phyloP scores from a whole-genome alignment of 108 stramenopile genomes.

The Skeletonema menzelii region DNA sequence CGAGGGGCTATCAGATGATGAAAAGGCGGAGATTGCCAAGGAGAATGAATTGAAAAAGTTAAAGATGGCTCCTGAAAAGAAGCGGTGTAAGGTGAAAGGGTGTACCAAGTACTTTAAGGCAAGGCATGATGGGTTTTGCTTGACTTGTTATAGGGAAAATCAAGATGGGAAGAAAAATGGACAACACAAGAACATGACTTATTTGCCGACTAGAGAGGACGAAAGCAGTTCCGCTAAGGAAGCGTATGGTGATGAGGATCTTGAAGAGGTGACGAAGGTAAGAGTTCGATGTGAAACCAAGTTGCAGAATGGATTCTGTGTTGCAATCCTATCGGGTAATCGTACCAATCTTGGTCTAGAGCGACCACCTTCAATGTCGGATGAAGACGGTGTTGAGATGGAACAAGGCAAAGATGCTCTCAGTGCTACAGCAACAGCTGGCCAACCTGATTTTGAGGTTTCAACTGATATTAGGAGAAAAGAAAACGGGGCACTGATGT shows the following conservation, averaged over 20 bases:
- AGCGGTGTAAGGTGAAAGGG: not conserved
- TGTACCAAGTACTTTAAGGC: not conserved
- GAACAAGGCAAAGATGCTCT: not conserved
- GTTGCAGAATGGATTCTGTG: constrained; percentile 16
- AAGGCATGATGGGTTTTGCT: not conserved
- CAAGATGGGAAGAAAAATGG: not conserved
- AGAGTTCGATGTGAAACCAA: not conserved
- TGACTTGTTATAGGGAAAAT: not conserved
- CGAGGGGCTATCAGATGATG: not conserved
- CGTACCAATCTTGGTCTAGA: not conserved
- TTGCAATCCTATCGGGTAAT: not conserved
- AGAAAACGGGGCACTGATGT: constrained; percentile 17
- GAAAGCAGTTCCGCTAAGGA: not conserved
- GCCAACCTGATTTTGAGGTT: constrained; percentile 5
- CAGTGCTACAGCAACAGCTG: not conserved
- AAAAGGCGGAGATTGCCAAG: not conserved
- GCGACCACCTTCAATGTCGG: not conserved
- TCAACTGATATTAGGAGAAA: constrained; percentile 13
- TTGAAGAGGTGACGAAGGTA: constrained; percentile 12
- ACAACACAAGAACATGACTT: not conserved
- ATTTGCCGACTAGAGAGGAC: not conserved
- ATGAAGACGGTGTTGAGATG: not conserved
- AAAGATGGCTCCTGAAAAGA: not conserved
- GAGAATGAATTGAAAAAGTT: not conserved
- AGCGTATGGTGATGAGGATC: constrained; percentile 2